A percentile compares a stretch with the other conserved stretches of the same genome.
Conservation (phyloP, 495 filamentous ascomycete species). For the Podospora sp. region DNA sequence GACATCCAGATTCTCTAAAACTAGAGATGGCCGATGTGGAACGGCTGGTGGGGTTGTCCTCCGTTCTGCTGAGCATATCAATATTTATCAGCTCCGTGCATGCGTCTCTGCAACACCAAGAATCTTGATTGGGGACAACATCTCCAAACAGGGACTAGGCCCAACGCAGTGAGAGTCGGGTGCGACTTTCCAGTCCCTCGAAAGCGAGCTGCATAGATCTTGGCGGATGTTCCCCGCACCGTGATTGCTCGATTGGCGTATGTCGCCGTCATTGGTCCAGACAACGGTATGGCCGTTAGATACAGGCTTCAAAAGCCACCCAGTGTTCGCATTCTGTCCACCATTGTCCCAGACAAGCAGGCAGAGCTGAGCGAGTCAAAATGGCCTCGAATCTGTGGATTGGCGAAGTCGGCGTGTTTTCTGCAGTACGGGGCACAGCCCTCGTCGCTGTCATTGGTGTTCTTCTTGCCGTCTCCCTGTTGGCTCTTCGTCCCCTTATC, state of each 20-base stretch:
- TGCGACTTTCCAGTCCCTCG: not conserved
- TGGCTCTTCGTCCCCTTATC: not conserved
- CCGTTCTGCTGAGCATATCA: no score
- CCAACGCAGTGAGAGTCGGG: slow-evolving; percentile 4
- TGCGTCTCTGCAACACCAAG: no score
- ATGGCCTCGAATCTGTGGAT: not conserved
- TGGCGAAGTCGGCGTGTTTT: not conserved
- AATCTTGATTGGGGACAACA: slow-evolving; percentile 2
- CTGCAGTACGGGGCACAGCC: not conserved
- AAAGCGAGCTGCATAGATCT: not conserved
- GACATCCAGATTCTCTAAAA: no score
- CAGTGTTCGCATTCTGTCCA: no score
- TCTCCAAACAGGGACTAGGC: slow-evolving; percentile 20
- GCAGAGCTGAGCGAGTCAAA: not conserved
- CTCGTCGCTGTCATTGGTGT: not conserved
- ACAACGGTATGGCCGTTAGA: no score
- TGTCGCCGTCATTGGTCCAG: no score
- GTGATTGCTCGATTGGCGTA: not conserved
- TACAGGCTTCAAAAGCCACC: no score
- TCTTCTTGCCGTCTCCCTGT: not conserved
- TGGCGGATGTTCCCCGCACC: not conserved
- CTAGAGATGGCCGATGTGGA: no score
- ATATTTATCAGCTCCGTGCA: no score
- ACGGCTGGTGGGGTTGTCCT: no score
- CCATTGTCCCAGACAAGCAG: not conserved